A percentile compares a stretch with the other conserved stretches of the same genome.
Conservation (phyloP, 768 basidiomycete species). For the Paxillus ammoniavirescens region DNA sequence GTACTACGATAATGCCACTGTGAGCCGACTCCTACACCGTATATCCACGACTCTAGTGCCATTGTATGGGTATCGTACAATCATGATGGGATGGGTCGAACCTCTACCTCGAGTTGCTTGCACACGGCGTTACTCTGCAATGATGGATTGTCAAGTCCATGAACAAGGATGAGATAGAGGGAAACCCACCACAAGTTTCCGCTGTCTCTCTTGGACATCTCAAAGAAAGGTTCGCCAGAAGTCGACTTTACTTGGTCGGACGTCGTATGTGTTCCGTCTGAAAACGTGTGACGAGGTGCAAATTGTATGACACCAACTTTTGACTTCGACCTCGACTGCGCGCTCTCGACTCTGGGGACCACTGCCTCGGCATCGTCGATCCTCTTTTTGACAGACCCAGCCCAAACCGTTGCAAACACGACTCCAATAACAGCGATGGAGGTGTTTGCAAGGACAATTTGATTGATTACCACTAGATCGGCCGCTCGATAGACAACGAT, state of each 20-base stretch:
- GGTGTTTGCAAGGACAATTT: slow-evolving; percentile 18
- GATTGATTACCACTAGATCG: slow-evolving; percentile 10
- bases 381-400: slow-evolving; percentile 5
- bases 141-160: too few species aligned
- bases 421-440: slow-evolving; percentile 21
- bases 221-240: not conserved
- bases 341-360: not conserved
- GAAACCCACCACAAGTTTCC: not conserved
- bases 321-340: not conserved
- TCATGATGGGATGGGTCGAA: too few species aligned
- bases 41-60: too few species aligned
- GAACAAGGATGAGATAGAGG: not conserved
- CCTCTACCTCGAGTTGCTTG: not conserved
- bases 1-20: too few species aligned
- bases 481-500: slow-evolving; percentile 17
- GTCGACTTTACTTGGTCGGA: not conserved
- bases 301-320: slow-evolving; percentile 2
- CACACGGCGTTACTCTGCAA: too few species aligned
- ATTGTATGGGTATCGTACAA: too few species aligned
- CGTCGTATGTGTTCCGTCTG: not conserved
- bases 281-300: not conserved
- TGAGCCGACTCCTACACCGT: too few species aligned
- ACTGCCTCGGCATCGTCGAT: not conserved
- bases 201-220: not conserved
- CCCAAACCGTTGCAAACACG: slow-evolving; percentile 24